Conservation (phyloP, 768 basidiomycete genomes). For the Russula sp. region DNA sequence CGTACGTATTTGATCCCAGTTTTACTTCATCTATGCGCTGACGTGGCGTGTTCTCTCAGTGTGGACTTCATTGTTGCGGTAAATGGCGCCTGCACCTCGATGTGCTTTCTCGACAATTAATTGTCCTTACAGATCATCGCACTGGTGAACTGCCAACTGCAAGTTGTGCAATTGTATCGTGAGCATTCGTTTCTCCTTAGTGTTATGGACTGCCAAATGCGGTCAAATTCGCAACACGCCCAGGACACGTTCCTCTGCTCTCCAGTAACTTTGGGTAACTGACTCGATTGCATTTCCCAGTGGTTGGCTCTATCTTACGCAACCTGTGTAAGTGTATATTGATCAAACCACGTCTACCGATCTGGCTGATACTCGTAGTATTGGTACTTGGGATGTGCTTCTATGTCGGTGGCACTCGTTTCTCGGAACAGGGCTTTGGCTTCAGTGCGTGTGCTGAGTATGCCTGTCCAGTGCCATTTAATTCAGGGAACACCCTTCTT, state of each 20-base stretch:
- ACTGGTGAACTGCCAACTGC: constrained; percentile 44
- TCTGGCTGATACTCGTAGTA: constrained; percentile 42
- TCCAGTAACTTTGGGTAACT: background rate
- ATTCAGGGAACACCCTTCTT: background rate
- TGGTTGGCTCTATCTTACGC: constrained; percentile 48
- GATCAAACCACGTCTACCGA: background rate
- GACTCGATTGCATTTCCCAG: constrained; percentile 29
- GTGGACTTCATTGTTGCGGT: constrained; percentile 47
- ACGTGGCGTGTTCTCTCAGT: constrained; percentile 29
- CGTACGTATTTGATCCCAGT: constrained; percentile 28
- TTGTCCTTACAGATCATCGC: constrained; percentile 42
- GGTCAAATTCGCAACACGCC: background rate
- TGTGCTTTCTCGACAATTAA: constrained; percentile 21
- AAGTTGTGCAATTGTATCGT: constrained; percentile 47
- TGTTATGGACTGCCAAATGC: background rate
- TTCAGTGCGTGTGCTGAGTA: constrained; percentile 48
- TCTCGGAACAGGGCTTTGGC: constrained; percentile 79
- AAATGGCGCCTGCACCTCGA: constrained; percentile 27
- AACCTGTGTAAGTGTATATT: constrained; percentile 40
- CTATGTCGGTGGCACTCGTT: constrained; percentile 79
- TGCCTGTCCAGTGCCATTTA: background rate
- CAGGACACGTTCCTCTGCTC: background rate
- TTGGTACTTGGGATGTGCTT: constrained; percentile 86
- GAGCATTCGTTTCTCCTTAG: constrained; percentile 28
- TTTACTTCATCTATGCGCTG: background rate